Base-by-base conservation (phyloP, 2,329 filamentous ascomycete genomes). In the Penicillium sp. region DNA sequence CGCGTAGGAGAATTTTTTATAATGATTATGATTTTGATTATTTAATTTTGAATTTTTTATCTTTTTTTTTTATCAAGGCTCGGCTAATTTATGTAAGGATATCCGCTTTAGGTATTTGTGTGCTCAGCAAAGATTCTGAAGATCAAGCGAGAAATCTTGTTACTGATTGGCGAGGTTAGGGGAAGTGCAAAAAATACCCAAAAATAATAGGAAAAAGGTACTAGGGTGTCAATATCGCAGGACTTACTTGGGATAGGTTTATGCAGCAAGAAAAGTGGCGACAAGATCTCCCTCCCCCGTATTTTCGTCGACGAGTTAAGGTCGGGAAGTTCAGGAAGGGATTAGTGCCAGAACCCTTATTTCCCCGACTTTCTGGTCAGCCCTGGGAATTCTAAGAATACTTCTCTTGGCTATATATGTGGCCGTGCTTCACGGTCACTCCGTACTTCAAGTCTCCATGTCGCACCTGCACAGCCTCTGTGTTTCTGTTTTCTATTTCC, bases 301-400 rank as follows among this genome's bases (percentile, higher is more conserved):
- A 58, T 66, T 64, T 64, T 62, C 53, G 62, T 46, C 58, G 52
- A 56, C 46, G 46, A 60, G 55, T 52, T 44, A 49, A 55, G 26
- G 47, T 71, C 70, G 70, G 70, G 64, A 65, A 60, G 62, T 68
- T 71, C 68, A 73, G 70, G 70, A 64, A 70, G 55, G 41, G 22
- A 33, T 27, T 55, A 55, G 33, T 52, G 53, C 53, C 43, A 63
- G 58, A 33, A 22, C 44, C 7, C 39, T 45, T 48, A n/a, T 50
- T 53, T 47, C 52, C 52, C 52, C 45, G 45, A 53, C 29, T 26
- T 49, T 64, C 57, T 14, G 13, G 56, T 66, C 64, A 66, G 63
- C 64, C 64, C 63, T 65, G 61, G 47, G 5, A 41, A 41, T 27
- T 49, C 60, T 62, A 47, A 55, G 52, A 55, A 47, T 47, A 47